These are phyloP conservation scores for Rugonectria rugulosa DNA, from an alignment of 2,329 filamentous ascomycete species.

Conservation along the genomic window DNA sequence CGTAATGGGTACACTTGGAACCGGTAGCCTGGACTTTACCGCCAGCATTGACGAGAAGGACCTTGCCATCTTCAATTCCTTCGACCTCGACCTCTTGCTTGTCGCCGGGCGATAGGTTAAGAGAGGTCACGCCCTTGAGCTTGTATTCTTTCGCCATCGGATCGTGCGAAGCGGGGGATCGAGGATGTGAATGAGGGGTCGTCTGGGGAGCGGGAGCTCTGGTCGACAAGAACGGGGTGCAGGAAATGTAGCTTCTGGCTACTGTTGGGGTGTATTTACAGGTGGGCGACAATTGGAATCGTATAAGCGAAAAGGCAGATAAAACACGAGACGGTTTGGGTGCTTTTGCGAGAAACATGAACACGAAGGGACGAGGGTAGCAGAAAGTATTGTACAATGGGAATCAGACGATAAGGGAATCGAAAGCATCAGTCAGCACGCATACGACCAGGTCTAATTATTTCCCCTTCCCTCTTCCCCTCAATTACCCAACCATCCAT, in stretches of 20 bases:
- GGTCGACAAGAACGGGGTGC: slow-evolving; percentile 13
- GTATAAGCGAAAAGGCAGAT: background rate
- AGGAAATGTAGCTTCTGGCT: slow-evolving; percentile 2
- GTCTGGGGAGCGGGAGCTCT: slow-evolving; percentile 10
- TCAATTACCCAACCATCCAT: slow-evolving; percentile 7
- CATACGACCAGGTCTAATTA: too few relatives aligned
- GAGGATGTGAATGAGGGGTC: slow-evolving; percentile 25
- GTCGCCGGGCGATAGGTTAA: slow-evolving; percentile 79
- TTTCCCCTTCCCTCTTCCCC: too few relatives aligned
- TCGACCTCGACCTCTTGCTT: slow-evolving; percentile 93
- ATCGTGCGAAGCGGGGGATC: slow-evolving; percentile 32
- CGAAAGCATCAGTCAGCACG: too few relatives aligned
- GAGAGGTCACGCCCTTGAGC: slow-evolving; percentile 78
- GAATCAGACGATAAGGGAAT: too few relatives aligned
- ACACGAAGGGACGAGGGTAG: background rate
- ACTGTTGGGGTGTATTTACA: background rate
- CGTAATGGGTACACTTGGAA: slow-evolving; percentile 89
- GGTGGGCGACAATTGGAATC: background rate
- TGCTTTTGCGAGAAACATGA: background rate
- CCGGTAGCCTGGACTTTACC: slow-evolving; percentile 82
- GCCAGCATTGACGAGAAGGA: slow-evolving; percentile 82
- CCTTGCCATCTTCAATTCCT: slow-evolving; percentile 84
- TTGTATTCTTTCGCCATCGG: slow-evolving; percentile 67
- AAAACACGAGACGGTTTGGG: background rate
- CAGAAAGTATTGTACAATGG: background rate